Base-by-base conservation (phyloP, 495 filamentous ascomycete genomes). In the Neurospora sp. region DNA sequence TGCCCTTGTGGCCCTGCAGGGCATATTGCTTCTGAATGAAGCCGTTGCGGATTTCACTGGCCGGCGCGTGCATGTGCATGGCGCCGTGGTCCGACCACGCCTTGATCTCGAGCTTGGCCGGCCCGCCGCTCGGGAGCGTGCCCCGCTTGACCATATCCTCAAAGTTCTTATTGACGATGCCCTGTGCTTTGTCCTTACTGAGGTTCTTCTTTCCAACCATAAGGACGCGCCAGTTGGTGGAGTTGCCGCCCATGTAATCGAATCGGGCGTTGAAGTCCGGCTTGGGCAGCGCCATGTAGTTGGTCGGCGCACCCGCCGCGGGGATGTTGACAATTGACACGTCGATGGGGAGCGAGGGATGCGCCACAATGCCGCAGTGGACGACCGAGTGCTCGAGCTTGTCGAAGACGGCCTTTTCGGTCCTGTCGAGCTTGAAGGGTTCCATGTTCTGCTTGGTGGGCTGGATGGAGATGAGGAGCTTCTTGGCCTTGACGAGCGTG, bases 1-100 rank as follows among this genome's bases (percentile, higher is more conserved):
- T 89, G 14, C 80, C 78, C 61, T 82, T 71, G n/a, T 81, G 72
- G 1, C 87, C 87, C 76, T 90, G 87, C 72, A 90, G 74, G 12
- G 72, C 82, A 73, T 86, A 82, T 71, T 87, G 73, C 31, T 83
- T 72, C 70, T 81, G 74, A 61, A 89, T 87, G 70, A 88, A 89
- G 1, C 87, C 87, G 1, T 14, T 44, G 40, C 40, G 37, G 3
- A 79, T 40, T 41, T 79, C 38, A 48, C 69, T 35, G 0, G 78
- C 75, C 16, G 79, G 40, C 0, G 80, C 80, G 17, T 77, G 74
- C 70, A 79, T 76, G 44, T 81, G 77, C 78, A 84, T 81, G 6
- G 83, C 77, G 3, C 79, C 79, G 61, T 85, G 84, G 14, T 77
- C 74, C 0, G 79, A 74, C 71, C 82, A 84, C 16, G 77, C 79